Percentiles rank a stretch among this genome's conserved stretches.
Evolutionary conservation across 2,329 filamentous ascomycete species (phyloP).

Genomic region (Nemania serpens): DNA sequence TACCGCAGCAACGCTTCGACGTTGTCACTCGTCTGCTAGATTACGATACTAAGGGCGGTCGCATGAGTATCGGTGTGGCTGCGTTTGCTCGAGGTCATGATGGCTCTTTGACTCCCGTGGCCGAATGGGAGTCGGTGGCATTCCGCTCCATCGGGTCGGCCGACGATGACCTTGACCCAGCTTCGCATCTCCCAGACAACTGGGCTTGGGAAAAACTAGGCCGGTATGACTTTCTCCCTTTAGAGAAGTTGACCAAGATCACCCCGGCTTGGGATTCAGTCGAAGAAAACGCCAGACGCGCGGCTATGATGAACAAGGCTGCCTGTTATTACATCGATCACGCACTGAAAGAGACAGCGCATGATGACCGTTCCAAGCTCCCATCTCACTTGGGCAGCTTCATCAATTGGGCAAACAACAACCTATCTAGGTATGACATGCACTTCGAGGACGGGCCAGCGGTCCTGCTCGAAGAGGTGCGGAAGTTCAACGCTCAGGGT

Average conservation of each 20-base stretch:
- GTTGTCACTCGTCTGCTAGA: conserved; percentile 35
- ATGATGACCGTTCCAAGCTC: conserved; percentile 27
- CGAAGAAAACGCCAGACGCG: not conserved
- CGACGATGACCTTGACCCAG: conserved; percentile 12
- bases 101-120: conserved; percentile 25
- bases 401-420: conserved; percentile 26
- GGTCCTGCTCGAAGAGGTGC: conserved; percentile 20
- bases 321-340: conserved; percentile 31
- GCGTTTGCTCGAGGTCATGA: conserved; percentile 30
- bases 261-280: not conserved
- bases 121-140: conserved; percentile 33
- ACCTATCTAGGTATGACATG: not conserved
- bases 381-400: conserved; percentile 32
- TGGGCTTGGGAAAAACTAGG: conserved; percentile 32
- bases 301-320: conserved; percentile 21
- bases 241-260: not conserved
- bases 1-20: conserved; percentile 27
- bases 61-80: conserved; percentile 35
- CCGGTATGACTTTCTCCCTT: not conserved
- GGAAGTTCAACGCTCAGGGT: conserved; percentile 27
- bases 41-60: conserved; percentile 35
- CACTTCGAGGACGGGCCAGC: conserved; percentile 12
- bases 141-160: conserved; percentile 15
- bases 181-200: conserved; percentile 32
- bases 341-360: conserved; percentile 30